Base-by-base conservation (phyloP, 768 basidiomycete species). In the Crassisporium funariophilum region DNA sequence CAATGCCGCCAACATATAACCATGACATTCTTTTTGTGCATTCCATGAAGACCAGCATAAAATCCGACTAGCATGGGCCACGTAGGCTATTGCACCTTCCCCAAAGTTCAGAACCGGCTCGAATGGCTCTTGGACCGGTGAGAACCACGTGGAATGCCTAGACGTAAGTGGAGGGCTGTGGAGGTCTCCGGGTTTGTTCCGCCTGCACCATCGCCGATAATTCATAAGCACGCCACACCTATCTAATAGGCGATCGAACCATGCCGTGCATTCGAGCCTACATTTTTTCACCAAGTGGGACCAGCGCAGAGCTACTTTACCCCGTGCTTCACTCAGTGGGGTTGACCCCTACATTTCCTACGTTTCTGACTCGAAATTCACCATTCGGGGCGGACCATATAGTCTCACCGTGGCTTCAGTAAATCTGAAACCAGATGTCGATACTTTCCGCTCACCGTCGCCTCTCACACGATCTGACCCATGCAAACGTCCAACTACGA, bases 381-480 rank as follows among this genome's bases (percentile, higher is more conserved):
- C 8, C 37, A n/a, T n/a, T n/a, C n/a, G n/a, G n/a, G 27, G 10
- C 4, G 34, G 33, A 5, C 38, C 12, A 25, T 17, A 42, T 44
- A 44, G 44, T 34, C 31, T 41, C 31, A 24, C 12, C 13, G n/a
- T 1, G 11, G 4, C 35, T 33, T 34, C 16, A 25, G 24, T 24
- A 34, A 22, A 35, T 6, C 19, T 19, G 35, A 45, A 25, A 40
- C 31, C 44, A 22, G 29, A 54, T 52, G 52, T 33, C 50, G 46
- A 43, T 45, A 16, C 36, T 52, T 12, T 19, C 44, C 23, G 29
- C 48, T 24, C 47, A 21, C 34, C 50, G 47, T n/a, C 50, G 41
- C 7, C 19, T 52, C 36, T 47, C 50, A 41, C 47, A 47, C 52
- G 41, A 56, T 35, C 13, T 59, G 33, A 12, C 51, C 33, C 50